Evolutionary conservation across 257 asterid genomes (phyloP), one percentile per base, ranked within the genome.

Genomic region (Ligustrum vulgare): DNA sequence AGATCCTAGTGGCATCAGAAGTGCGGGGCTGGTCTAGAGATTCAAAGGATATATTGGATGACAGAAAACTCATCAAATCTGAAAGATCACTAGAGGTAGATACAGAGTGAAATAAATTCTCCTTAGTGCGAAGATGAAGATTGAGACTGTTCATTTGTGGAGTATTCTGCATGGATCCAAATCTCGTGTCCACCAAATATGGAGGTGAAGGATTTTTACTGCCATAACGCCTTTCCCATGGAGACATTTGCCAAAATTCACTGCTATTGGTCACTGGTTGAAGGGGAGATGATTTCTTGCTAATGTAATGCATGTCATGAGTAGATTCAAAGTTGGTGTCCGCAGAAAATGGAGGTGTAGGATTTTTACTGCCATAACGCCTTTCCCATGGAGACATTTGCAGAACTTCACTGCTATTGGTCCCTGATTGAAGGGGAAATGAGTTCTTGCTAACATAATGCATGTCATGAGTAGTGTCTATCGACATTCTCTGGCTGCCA

Each of bases 11-110:
- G 67, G 69, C 80, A 75, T 84, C 86, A 62, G 85, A 82, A 66
- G 68, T 43, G 47, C 20, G 66, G 28, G 82, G 66, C 18, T 77
- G 60, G 56, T 76, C 82, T 3, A 60, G 66, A 32, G 41, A 69
- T 36, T 80, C 89, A 65, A 78, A 85, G 71, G 87, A 82, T 71
- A 74, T 33, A n/a, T 70, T 67, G 60, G 89, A 76, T 51, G 83
- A 84, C 25, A 25, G 79, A 69, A 65, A 76, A 76, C 79, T 78
- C 51, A 65, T 23, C 10, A 80, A 74, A 15, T 77, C 82, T 20
- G 86, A 86, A 72, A 20, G 70, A 71, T 81, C 78, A 72, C 83
- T 85, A 2, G 87, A 79, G 51, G 74, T 62, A 68, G 89, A 74
- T 51, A 28, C 31, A 34, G 79, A 81, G 72, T 51, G 11, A 15